Evolutionary conservation across 768 basidiomycete genomes (phyloP), one percentile per base, ranked within the genome.

Genomic region (Lactarius pseudohatsudake): DNA sequence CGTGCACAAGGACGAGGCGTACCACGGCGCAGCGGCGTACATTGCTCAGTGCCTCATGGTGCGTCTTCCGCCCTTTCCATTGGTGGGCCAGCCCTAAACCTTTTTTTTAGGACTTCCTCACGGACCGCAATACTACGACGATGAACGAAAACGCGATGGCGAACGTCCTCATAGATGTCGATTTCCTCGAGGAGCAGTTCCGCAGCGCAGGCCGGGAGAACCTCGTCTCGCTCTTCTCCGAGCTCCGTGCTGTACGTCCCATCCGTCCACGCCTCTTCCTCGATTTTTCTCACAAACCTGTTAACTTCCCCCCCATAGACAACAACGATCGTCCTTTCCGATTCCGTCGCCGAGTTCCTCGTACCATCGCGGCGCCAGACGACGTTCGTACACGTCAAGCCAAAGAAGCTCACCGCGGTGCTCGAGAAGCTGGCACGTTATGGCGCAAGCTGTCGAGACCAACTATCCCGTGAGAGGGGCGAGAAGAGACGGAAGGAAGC

Each of bases 1-100:
- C 64, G 77, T 79, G 11, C 89, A 94, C 79, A 96, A 95, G 77
- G 91, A 94, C 61, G 88, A 92, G 70, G 93, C 92, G 11, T 99
- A 97, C 76, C 86, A 85, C 69, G 89, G 87, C 54, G 96, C 97
- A 16, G 81, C 96, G n/a, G 81, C 85, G 38, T 93, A 97, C 72
- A 92, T 97, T 64, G 89, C 92, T 0, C 86, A 89, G 64, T 92
- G 88, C 66, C 79, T 98, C 36, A 92, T 95, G 89, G 97, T 98
- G 65, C 63, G 86, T 77, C 28, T 28, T 28, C 47, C 57, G 30
- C 26, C 26, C 26, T 4, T 11, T 38, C 36, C 36, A 4, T 11
- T 40, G 38, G 38, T 40, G 38, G 16, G 0, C 41, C 16, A 6
- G 16, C 16, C 41, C 41, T 41, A 41, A 41, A 7, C 16, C n/a